A percentile compares a stretch with the other conserved stretches of the same genome.
phyloP scores from a whole-genome alignment of 2,329 filamentous ascomycete genomes.

The Salinomyces thailandicus region DNA sequence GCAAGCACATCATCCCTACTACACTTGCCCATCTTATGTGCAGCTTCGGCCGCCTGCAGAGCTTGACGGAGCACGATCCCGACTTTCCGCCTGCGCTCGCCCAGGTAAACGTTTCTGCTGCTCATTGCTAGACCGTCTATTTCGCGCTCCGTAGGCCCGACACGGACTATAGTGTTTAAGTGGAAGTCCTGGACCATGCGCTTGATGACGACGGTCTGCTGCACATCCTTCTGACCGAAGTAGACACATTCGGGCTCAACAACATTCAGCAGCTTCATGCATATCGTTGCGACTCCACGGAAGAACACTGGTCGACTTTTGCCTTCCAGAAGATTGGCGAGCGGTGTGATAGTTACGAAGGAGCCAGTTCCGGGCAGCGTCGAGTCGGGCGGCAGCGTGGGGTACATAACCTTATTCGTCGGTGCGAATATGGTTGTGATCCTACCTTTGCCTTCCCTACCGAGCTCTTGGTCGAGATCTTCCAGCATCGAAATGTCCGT shows the following conservation, averaged over 20 bases:
- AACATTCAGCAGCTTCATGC: constrained; percentile 86
- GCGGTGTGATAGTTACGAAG: constrained; percentile 83
- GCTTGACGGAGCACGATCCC: constrained; percentile 63
- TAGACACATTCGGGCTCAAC: constrained; percentile 69
- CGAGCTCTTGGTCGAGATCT: constrained; percentile 61
- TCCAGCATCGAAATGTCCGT: constrained; percentile 59
- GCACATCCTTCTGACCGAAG: constrained; percentile 96
- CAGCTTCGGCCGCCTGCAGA: constrained; percentile 57
- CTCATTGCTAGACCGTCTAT: constrained; percentile 78
- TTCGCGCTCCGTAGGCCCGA: constrained; percentile 67
- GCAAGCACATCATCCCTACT: constrained; percentile 59
- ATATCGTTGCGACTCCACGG: constrained; percentile 88
- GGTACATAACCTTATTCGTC: constrained; percentile 76
- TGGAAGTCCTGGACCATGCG: constrained; percentile 83
- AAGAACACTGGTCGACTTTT: constrained; percentile 86
- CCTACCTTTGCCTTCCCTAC: constrained; percentile 44
- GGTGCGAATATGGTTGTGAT: constrained; percentile 82
- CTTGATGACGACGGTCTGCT: constrained; percentile 85
- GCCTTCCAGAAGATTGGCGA: constrained; percentile 74
- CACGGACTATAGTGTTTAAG: constrained; percentile 60
- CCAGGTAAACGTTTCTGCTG: constrained; percentile 88
- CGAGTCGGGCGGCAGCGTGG: constrained; percentile 62
- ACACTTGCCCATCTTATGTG: constrained; percentile 47
- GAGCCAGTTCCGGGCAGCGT: constrained; percentile 67
- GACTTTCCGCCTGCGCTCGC: constrained; percentile 57